A percentile compares a stretch with the other conserved stretches of the same genome.
phyloP scores from a whole-genome alignment of 305 asterid genomes.

The Solanum hybrid region DNA sequence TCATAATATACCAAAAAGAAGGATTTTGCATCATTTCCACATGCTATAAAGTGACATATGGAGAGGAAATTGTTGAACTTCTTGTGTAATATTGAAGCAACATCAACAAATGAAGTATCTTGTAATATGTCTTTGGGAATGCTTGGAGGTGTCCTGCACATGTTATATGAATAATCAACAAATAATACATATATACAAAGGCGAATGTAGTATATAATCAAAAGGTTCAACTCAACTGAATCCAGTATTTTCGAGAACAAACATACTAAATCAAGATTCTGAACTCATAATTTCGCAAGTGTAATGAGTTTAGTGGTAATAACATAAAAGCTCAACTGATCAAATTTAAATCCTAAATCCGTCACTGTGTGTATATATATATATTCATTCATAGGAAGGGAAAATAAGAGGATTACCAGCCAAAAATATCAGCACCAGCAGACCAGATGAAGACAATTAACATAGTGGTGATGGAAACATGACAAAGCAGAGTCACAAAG shows the following conservation, averaged over 20 bases:
- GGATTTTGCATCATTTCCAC: slow-evolving; percentile 37
- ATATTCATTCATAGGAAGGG: not conserved
- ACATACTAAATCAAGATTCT: not conserved
- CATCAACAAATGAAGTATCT: slow-evolving; percentile 25
- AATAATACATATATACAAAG: not conserved
- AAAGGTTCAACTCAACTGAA: not conserved
- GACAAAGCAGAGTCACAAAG: slow-evolving; percentile 39
- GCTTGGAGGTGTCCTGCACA: slow-evolving; percentile 40
- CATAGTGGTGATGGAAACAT: slow-evolving; percentile 43
- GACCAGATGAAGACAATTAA: slow-evolving; percentile 44
- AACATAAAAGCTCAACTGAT: not conserved
- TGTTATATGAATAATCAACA: not conserved
- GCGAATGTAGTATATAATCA: not conserved
- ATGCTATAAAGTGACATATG: slow-evolving; percentile 24
- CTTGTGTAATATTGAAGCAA: slow-evolving; percentile 23
- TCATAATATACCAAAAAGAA: slow-evolving; percentile 31
- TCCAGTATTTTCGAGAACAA: not conserved
- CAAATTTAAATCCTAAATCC: not conserved
- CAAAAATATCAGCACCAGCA: slow-evolving; percentile 24
- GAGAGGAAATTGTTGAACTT: slow-evolving; percentile 25
- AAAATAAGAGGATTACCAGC: slow-evolving; percentile 14
- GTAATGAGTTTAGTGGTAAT: not conserved
- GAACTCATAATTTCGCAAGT: not conserved
- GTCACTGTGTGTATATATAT: not conserved
- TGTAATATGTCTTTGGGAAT: slow-evolving; percentile 22